phyloP scores from a whole-genome alignment of 2,329 filamentous ascomycete species.

The Phyllosticta citrichinensis region DNA sequence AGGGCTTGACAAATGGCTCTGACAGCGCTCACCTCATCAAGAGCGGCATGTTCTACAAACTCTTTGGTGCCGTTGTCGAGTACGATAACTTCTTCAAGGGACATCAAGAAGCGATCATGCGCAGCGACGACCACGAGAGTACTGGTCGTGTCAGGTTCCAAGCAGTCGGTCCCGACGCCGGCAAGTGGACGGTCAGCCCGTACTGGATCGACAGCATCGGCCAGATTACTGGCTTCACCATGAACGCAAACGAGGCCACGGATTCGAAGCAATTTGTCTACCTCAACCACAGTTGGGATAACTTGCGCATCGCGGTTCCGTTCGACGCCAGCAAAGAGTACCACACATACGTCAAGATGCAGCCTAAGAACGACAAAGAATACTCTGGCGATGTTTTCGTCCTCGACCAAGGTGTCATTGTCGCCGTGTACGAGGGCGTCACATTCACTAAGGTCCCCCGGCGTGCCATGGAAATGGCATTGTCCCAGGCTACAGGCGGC shows the following conservation, averaged over 20 bases:
- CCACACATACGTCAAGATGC: constrained; percentile 19
- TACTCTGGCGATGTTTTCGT: constrained; percentile 33
- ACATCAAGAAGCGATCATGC: constrained; percentile 17
- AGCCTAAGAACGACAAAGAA: constrained; percentile 17
- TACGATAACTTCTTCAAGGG: constrained; percentile 33
- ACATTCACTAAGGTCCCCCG: constrained; percentile 18
- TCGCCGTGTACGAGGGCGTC: constrained; percentile 24
- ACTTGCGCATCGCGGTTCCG: constrained; percentile 16
- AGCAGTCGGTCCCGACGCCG: neutral
- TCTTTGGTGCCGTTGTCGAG: constrained; percentile 49
- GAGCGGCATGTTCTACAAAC: constrained; percentile 59
- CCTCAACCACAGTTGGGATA: constrained; percentile 17
- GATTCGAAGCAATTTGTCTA: constrained; percentile 15
- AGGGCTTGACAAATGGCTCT: constrained; percentile 10
- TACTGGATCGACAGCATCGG: constrained; percentile 19
- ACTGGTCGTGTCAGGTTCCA: constrained; percentile 11
- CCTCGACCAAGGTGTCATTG: constrained; percentile 19
- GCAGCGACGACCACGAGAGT: constrained; percentile 15
- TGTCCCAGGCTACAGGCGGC: constrained; percentile 14
- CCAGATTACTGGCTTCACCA: constrained; percentile 18
- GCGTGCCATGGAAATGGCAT: constrained; percentile 17
- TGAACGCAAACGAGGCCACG: constrained; percentile 16
- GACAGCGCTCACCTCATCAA: constrained; percentile 12
- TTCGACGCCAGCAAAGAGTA: constrained; percentile 13
- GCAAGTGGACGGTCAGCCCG: constrained; percentile 11